Conservation (phyloP, 148 eudicot species). For the Amaranthus palmeri region DNA sequence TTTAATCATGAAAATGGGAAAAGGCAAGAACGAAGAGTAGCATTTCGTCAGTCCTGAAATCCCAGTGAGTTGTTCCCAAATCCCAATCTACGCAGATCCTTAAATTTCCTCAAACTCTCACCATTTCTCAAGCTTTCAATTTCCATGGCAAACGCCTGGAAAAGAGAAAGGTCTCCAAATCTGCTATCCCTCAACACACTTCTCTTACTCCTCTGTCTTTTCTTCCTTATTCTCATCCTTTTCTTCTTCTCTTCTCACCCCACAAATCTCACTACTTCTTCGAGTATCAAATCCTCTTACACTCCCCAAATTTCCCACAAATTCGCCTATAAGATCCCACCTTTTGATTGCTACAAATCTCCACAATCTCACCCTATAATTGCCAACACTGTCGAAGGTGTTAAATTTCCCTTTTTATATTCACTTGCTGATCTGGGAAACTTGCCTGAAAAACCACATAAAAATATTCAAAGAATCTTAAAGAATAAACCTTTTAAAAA, state of each 20-base stretch:
- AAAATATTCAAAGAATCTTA: conserved; percentile 68
- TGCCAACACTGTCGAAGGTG: conserved; percentile 70
- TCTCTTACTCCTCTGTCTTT: conserved; percentile 44
- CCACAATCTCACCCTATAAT: conserved; percentile 84
- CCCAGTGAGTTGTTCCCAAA: too few species aligned
- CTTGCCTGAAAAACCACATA: conserved; percentile 82
- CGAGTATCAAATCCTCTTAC: conserved; percentile 24
- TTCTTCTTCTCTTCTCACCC: conserved; percentile 42
- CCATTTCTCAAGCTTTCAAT: too few species aligned
- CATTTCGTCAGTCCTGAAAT: too few species aligned
- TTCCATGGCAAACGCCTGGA: conserved; percentile 87
- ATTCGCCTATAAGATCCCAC: conserved; percentile 34
- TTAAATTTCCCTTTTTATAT: conserved; percentile 67
- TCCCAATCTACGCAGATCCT: too few species aligned
- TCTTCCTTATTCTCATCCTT: conserved; percentile 46
- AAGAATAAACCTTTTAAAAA: conserved; percentile 69
- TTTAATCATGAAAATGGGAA: too few species aligned
- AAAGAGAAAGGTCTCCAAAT: conserved; percentile 53
- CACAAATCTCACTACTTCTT: conserved; percentile 28
- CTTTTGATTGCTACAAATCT: conserved; percentile 62
- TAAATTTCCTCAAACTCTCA: too few species aligned
- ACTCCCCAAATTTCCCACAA: conserved; percentile 7
- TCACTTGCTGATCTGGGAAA: conserved; percentile 73
- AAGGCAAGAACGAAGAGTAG: too few species aligned
- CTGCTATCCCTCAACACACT: conserved; percentile 41